phyloP scores from a whole-genome alignment of 305 asterid genomes.

The Euphrasia arctica region DNA sequence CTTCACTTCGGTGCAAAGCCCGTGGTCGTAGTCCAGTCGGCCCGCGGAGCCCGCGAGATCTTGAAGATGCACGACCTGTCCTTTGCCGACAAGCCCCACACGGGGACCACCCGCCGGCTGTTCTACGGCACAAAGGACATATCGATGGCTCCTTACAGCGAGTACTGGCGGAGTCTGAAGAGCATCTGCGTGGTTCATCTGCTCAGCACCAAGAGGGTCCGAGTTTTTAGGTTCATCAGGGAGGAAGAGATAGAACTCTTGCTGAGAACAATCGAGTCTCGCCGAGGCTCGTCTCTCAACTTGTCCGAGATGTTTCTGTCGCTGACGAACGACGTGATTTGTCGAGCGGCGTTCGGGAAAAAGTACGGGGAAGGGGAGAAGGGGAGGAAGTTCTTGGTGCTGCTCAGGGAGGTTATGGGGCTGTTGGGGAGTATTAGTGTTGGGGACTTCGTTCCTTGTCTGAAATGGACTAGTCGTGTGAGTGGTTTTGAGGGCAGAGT shows the following conservation, averaged over 20 bases:
- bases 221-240: slow-evolving; percentile 27
- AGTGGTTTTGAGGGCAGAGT: slow-evolving; percentile 37
- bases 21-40: slow-evolving; percentile 25
- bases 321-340: slow-evolving; percentile 33
- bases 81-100: slow-evolving; percentile 25
- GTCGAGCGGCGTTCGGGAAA: slow-evolving; percentile 53
- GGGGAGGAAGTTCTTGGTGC: slow-evolving; percentile 33
- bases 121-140: slow-evolving; percentile 29
- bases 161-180: slow-evolving; percentile 37
- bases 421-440: slow-evolving; percentile 25
- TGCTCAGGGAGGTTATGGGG: slow-evolving; percentile 31
- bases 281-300: slow-evolving; percentile 19
- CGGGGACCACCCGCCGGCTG: slow-evolving; percentile 22
- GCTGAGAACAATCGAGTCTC: slow-evolving; percentile 22
- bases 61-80: slow-evolving; percentile 26
- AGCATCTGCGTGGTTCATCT: slow-evolving; percentile 34
- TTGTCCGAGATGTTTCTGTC: slow-evolving; percentile 35
- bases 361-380: slow-evolving; percentile 37
- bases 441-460: slow-evolving; percentile 41
- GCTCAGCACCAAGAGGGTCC: slow-evolving; percentile 31
- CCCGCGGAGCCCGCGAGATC: slow-evolving; percentile 23
- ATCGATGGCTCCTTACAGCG: slow-evolving; percentile 32
- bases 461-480: slow-evolving; percentile 37
- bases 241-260: slow-evolving; percentile 29
- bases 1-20: slow-evolving; percentile 33